These are phyloP conservation scores for Solanum hybrid DNA, from an alignment of 305 asterid species.

Conservation along the genomic window DNA sequence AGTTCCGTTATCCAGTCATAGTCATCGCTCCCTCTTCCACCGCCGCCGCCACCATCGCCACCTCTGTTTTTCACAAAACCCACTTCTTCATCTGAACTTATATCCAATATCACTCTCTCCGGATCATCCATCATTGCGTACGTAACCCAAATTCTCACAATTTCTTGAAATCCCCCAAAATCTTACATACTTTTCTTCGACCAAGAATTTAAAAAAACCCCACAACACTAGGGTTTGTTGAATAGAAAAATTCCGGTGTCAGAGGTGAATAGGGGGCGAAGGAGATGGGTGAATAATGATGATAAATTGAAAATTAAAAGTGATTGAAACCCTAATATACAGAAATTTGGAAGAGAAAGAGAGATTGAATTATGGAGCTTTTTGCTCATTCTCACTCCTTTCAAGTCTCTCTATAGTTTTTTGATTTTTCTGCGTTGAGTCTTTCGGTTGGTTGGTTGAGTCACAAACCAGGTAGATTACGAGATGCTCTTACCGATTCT, in stretches of 20 bases:
- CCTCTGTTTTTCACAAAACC: conserved; percentile 20
- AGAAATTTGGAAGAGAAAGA: not conserved
- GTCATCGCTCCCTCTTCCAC: conserved; percentile 27
- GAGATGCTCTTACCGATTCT: not conserved
- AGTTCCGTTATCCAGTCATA: conserved; percentile 43
- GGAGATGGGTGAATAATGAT: not conserved
- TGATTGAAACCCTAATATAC: not conserved
- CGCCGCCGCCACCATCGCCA: conserved; percentile 19
- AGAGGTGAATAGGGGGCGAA: not conserved
- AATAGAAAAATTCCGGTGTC: not conserved
- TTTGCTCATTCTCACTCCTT: not conserved
- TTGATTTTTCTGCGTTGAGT: not conserved
- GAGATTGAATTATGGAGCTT: not conserved
- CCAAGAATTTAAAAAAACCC: not conserved
- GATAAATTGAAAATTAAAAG: not conserved
- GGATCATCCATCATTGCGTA: conserved; percentile 28
- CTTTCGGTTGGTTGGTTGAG: not conserved
- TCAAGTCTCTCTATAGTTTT: not conserved
- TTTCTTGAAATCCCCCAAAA: not conserved
- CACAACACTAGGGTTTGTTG: not conserved
- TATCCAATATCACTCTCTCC: conserved; percentile 33
- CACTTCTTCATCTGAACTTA: conserved; percentile 80
- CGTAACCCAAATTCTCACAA: not conserved
- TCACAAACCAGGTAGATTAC: not conserved
- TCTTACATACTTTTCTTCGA: not conserved